These are phyloP conservation scores for Lodderomyces elongisporus DNA, from an alignment of 1,139 yeast genomes.

Conservation along the genomic window DNA sequence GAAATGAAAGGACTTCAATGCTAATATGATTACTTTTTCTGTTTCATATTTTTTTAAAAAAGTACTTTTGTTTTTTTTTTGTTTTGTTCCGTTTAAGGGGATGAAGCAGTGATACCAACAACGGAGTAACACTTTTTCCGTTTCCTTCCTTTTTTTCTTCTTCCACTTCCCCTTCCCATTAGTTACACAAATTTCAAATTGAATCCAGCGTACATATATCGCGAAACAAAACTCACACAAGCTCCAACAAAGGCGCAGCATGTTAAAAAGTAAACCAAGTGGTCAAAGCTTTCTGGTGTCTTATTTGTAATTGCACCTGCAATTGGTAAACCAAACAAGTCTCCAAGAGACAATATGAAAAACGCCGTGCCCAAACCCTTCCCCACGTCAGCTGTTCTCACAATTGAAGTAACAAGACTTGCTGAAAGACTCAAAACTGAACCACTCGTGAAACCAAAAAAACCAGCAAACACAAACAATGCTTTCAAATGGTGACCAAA, in stretches of 20 bases:
- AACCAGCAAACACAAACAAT: constrained; percentile 24
- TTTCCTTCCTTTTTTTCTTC: too few species aligned
- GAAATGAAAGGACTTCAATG: background rate
- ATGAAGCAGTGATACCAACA: too few species aligned
- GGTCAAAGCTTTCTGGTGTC: constrained; percentile 18
- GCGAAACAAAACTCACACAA: constrained; percentile 19
- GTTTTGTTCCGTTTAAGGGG: too few species aligned
- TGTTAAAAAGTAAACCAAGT: constrained; percentile 27
- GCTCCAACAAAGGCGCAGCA: constrained; percentile 23
- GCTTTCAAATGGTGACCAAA: constrained; percentile 24
- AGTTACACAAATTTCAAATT: constrained; percentile 12
- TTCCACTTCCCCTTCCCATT: too few species aligned
- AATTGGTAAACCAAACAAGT: constrained; percentile 31
- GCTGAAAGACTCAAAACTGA: constrained; percentile 28
- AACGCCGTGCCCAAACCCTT: constrained; percentile 29
- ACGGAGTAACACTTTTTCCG: too few species aligned
- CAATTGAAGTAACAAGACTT: constrained; percentile 26
- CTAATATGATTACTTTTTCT: background rate
- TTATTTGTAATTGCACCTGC: constrained; percentile 32
- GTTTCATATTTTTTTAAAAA: background rate
- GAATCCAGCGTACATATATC: constrained; percentile 25
- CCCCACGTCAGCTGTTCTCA: constrained; percentile 27
- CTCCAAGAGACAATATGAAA: constrained; percentile 29
- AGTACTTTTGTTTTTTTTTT: too few species aligned
- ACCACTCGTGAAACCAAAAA: constrained; percentile 30